Base-by-base conservation (phyloP, 208 protist species). In the Angomonas desouzai region DNA sequence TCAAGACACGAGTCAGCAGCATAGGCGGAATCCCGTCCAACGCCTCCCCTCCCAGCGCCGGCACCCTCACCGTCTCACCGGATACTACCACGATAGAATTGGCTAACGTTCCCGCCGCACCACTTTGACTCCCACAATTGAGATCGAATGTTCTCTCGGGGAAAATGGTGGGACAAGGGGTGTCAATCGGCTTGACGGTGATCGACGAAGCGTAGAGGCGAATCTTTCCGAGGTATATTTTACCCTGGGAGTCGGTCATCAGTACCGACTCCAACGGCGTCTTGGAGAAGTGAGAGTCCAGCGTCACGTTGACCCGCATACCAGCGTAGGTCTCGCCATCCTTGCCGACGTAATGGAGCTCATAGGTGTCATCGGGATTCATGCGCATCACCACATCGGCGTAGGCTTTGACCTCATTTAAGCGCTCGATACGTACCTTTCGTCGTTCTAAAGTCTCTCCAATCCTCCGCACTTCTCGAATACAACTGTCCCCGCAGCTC, bases 311-410 rank as follows among this genome's bases (percentile, higher is more conserved):
- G 43, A 64, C 59, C 9, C 36, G 59, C 43, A 40, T 40, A 18
- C 36, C 16, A 9, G 22, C 28, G 45, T 64, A 64, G 43, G 59
- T 18, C 45, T 64, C 59, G 6, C 59, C 59, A 32, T 64, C 38
- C 45, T 64, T 64, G 3, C 59, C 59, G 1, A 64, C 29, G 9
- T 55, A 40, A 9, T 64, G 43, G 16, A 64, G 18, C 43, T n/a
- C 45, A n/a, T 55, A 55, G 36, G 6, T 6, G 43, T 48, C 2
- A 28, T 36, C 38, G 25, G 29, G 38, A n/a, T 64, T 40, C 18
- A 16, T 29, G 2, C 43, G 34, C 23, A 64, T 33, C 38, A 48
- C 18, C 11, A 48, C n/a, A 48, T 55, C 28, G 59, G 32, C 32
- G 43, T 40, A 64, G 43, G 51, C 59, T 20, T 20, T 7, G 43